A percentile compares a stretch with the other conserved stretches of the same genome.
These are phyloP conservation scores for Cladophialophora carrionii DNA, from an alignment of 2,329 filamentous ascomycete genomes.

Conservation along the genomic window DNA sequence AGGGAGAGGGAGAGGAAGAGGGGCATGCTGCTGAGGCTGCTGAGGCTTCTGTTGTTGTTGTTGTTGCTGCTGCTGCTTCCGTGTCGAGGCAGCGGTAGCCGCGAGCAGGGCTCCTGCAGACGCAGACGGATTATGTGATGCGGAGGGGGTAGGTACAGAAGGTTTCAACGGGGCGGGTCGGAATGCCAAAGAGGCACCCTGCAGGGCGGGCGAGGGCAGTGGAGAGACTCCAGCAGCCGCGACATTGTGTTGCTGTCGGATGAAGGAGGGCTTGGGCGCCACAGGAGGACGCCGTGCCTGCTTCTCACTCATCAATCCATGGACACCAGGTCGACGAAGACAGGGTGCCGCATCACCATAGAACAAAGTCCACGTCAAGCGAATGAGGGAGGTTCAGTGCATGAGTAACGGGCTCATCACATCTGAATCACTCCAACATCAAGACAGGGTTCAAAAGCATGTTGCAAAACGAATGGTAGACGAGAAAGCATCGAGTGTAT, in stretches of 20 bases:
- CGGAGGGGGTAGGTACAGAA: constrained; percentile 16
- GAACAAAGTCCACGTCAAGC: constrained; percentile 3
- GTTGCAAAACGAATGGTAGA: constrained; percentile 6
- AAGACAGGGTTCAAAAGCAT: constrained; percentile 2
- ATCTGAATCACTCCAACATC: constrained; percentile 8
- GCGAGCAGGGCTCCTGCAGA: constrained; percentile 34
- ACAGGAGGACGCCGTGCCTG: constrained; percentile 37
- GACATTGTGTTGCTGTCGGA: constrained; percentile 25
- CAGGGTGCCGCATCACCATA: constrained; percentile 29
- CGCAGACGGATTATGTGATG: constrained; percentile 32
- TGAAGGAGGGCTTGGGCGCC: constrained; percentile 38
- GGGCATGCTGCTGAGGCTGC: constrained; percentile 15
- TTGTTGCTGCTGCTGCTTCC: constrained; percentile 23
- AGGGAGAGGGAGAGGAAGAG: constrained; percentile 12
- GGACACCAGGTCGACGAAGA: constrained; percentile 17
- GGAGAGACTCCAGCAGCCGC: constrained; percentile 23
- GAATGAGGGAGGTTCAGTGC: constrained; percentile 14
- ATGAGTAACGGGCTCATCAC: constrained; percentile 27
- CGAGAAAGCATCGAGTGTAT: neutral
- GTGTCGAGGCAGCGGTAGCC: constrained; percentile 29
- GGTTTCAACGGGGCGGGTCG: constrained; percentile 26
- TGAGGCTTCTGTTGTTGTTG: neutral
- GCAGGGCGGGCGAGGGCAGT: constrained; percentile 32
- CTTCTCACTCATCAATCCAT: constrained; percentile 39
- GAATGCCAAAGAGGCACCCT: constrained; percentile 36